Percentiles rank a stretch among this genome's conserved stretches.
Evolutionary conservation across 2,329 filamentous ascomycete species (phyloP).

Genomic region (Penicillium sp.): DNA sequence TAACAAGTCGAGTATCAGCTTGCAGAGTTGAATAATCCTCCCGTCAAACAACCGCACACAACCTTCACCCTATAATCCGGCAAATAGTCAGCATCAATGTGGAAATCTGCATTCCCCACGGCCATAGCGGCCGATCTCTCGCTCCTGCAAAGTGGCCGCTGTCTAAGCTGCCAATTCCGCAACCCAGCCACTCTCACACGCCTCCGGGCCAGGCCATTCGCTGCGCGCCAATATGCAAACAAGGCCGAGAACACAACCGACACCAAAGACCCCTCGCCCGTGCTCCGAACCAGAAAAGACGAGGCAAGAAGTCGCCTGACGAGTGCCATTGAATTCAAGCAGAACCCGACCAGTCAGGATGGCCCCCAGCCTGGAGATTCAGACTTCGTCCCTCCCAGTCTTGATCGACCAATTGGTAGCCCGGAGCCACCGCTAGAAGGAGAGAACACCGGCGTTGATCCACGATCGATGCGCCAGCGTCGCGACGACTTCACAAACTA

Average conservation of each 20-base stretch:
- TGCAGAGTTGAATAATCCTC: neutral
- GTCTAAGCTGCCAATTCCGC: constrained; percentile 40
- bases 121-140: constrained; percentile 24
- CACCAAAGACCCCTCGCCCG: neutral
- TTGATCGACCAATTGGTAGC: constrained; percentile 79
- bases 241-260: constrained; percentile 9
- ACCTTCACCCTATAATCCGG: neutral
- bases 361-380: constrained; percentile 33
- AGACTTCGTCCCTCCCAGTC: constrained; percentile 54
- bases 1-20: neutral
- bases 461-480: constrained; percentile 65
- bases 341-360: constrained; percentile 26
- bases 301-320: constrained; percentile 5
- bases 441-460: constrained; percentile 79
- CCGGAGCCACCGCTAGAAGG: constrained; percentile 69
- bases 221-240: constrained; percentile 33
- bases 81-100: constrained; percentile 25
- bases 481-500: constrained; percentile 81
- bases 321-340: constrained; percentile 29
- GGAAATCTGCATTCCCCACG: constrained; percentile 27
- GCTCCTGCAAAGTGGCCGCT: constrained; percentile 31
- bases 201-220: constrained; percentile 19
- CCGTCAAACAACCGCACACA: neutral
- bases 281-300: neutral
- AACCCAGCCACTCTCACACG: constrained; percentile 19